Percentiles rank a stretch among this genome's conserved stretches.
Evolutionary conservation across 495 filamentous ascomycete species (phyloP).

Genomic region (Xylaria acuta): DNA sequence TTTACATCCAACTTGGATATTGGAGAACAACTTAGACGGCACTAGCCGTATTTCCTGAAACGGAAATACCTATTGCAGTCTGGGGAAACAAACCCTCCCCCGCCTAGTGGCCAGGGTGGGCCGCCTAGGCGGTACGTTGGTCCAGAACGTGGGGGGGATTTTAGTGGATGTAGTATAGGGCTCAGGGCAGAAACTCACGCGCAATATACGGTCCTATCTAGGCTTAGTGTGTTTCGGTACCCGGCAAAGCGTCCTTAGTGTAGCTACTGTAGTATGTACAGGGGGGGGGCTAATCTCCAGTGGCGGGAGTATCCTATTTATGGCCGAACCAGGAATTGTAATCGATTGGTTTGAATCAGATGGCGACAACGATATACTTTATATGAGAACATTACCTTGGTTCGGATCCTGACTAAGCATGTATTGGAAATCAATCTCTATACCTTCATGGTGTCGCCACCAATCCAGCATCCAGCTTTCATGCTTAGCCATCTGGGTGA

Average conservation of each 20-base stretch:
- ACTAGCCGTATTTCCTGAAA: background rate
- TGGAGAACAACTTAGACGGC: background rate
- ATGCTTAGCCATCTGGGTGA: background rate
- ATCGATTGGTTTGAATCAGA: background rate
- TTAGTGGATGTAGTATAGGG: background rate
- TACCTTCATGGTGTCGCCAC: background rate
- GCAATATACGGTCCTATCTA: background rate
- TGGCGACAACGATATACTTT: background rate
- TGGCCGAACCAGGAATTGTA: slow-evolving; percentile 1
- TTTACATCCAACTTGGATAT: background rate
- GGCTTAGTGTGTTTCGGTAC: slow-evolving; percentile 10
- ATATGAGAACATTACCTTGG: background rate
- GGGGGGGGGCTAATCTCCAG: too few species aligned
- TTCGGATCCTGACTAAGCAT: slow-evolving; percentile 7
- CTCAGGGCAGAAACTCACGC: too few species aligned
- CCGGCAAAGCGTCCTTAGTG: slow-evolving; percentile 10
- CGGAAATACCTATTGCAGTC: background rate
- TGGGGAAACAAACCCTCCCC: slow-evolving; percentile 2
- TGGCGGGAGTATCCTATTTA: background rate
- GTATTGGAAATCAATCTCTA: background rate
- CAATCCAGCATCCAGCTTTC: background rate
- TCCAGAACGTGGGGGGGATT: background rate
- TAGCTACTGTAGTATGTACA: too few species aligned
- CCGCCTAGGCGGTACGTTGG: background rate
- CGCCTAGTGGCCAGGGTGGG: background rate